phyloP scores from a whole-genome alignment of 495 filamentous ascomycete species.

The Penicillium argentinense region DNA sequence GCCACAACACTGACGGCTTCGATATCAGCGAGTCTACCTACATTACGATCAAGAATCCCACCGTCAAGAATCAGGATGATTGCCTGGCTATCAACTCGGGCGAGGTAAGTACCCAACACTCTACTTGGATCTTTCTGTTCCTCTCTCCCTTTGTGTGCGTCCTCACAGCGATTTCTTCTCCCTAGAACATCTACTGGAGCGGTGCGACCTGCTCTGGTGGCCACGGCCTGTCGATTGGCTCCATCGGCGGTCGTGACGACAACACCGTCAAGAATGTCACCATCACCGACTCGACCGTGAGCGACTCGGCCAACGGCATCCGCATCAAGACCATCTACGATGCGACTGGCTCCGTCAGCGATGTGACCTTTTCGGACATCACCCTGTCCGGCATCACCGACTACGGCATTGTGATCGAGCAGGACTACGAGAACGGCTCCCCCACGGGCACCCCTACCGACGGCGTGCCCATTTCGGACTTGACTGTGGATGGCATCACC shows the following conservation, averaged over 20 bases:
- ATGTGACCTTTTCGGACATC: slow-evolving; percentile 25
- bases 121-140: neutral
- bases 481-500: slow-evolving; percentile 8
- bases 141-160: neutral
- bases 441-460: slow-evolving; percentile 53
- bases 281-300: slow-evolving; percentile 47
- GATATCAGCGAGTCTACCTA: slow-evolving; percentile 55
- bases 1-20: slow-evolving; percentile 69
- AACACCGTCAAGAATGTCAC: slow-evolving; percentile 56
- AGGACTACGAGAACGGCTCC: slow-evolving; percentile 59
- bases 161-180: neutral
- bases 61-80: slow-evolving; percentile 65
- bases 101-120: slow-evolving; percentile 15
- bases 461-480: slow-evolving; percentile 44
- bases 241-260: slow-evolving; percentile 57
- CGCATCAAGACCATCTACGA: slow-evolving; percentile 29
- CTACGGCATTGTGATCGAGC: slow-evolving; percentile 63
- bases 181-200: slow-evolving; percentile 47
- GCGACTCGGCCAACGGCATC: slow-evolving; percentile 48
- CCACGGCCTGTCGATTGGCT: slow-evolving; percentile 62
- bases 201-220: slow-evolving; percentile 51
- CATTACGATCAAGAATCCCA: slow-evolving; percentile 54
- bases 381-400: slow-evolving; percentile 22
- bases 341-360: slow-evolving; percentile 24
- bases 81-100: slow-evolving; percentile 61